Base-by-base conservation (phyloP, 768 basidiomycete species). In the Collybia nuda region DNA sequence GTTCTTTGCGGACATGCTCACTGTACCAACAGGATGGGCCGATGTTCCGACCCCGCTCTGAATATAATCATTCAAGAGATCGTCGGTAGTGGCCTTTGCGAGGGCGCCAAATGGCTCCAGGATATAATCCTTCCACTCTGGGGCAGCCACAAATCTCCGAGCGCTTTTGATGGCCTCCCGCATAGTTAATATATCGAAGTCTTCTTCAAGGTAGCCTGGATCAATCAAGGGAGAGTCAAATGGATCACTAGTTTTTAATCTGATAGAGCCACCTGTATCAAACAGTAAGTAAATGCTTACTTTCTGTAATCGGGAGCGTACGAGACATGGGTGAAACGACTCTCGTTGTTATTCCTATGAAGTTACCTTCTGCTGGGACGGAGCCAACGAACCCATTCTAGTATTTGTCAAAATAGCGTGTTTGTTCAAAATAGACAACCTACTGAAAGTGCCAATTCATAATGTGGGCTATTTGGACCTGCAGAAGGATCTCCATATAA, bases 221-320 rank as follows among this genome's bases (percentile, higher is more conserved):
- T 81, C 72, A 61, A 81, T 77, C 12, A 63, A 43, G 1, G 78
- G 78, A 26, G 62, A 39, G 28, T 64, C 67, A 63, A 79, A 79
- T n/a, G 76, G 67, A 54, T 70, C 60, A 18, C 62, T 68, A 2
- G 75, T 72, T 39, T 61, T 69, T 52, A 78, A 48, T 9, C 19
- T 47, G 37, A 56, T 41, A 18, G 56, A 45, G 32, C 52, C 56
- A 18, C 56, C 26, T 8, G 47, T 40, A 11, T 40, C 38, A 22
- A 41, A 47, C 8, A 48, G 44, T 11, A 49, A 32, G 32, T 5
- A 4, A 5, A 3, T 14, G 9, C 2, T 14, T 2, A 14, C 32
- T 32, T 18, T 19, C 26, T 7, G 19, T 23, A 17, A 24, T 38
- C 6, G 5, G 22, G 3, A 32, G 32, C 56, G 15, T 36, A 55